Evolutionary conservation across 441 rosid genomes (phyloP).

Genomic region (Pelargonium myrrhifolium): DNA sequence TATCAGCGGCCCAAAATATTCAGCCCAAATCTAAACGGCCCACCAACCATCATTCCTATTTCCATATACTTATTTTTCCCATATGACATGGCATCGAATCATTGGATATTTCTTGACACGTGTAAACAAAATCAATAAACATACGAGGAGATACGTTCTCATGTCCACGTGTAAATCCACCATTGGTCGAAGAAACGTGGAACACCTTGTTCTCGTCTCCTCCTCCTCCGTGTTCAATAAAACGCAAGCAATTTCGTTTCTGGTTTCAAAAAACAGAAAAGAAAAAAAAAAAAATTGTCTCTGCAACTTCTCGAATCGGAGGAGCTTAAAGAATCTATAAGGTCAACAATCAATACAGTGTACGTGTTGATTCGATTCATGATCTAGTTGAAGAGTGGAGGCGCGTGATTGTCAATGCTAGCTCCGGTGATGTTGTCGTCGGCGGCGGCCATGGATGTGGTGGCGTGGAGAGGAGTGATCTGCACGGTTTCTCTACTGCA

Average conservation of each 20-base stretch:
- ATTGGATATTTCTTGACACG: neutral
- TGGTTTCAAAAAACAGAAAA: neutral
- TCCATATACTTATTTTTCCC: no score
- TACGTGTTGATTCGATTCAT: neutral
- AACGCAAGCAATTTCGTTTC: neutral
- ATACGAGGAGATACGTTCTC: neutral
- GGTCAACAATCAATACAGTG: neutral
- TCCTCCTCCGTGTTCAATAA: neutral
- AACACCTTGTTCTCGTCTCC: neutral
- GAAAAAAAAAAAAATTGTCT: neutral
- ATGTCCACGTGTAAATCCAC: neutral
- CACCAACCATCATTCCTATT: no score
- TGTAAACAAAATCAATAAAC: neutral
- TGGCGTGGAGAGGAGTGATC: slow-evolving; percentile 63
- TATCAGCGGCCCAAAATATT: no score
- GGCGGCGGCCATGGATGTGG: slow-evolving; percentile 36
- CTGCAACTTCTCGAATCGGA: neutral
- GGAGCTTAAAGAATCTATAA: neutral
- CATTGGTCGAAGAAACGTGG: slow-evolving; percentile 1
- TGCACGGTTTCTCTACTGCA: slow-evolving; percentile 54
- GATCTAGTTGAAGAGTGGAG: slow-evolving; percentile 4
- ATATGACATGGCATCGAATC: neutral
- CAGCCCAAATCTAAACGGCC: no score
- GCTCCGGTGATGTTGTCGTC: slow-evolving; percentile 21
- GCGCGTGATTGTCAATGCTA: slow-evolving; percentile 30